A percentile compares a stretch with the other conserved stretches of the same genome.
Evolutionary conservation across 352 stramenopile species (phyloP).

Genomic region (Globisporangium paroecandrum): DNA sequence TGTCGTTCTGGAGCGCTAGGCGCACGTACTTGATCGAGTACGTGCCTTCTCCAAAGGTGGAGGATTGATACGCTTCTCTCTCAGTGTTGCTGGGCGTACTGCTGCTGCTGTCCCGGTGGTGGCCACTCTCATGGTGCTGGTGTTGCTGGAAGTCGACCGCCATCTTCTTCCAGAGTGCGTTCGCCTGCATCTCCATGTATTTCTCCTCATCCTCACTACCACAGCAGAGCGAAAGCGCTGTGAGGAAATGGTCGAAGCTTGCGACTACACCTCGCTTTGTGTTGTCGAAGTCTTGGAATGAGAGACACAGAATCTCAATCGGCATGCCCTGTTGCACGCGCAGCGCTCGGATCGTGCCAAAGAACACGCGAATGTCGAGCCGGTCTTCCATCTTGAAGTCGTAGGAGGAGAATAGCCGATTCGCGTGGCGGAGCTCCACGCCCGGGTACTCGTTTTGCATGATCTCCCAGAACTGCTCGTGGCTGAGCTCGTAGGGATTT

Average conservation of each 20-base stretch:
- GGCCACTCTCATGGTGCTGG: constrained; percentile 14
- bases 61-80: constrained; percentile 29
- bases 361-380: constrained; percentile 51
- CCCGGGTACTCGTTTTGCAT: constrained; percentile 46
- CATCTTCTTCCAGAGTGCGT: constrained; percentile 25
- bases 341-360: constrained; percentile 48
- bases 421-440: constrained; percentile 38
- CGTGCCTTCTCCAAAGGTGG: constrained; percentile 21
- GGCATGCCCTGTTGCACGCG: constrained; percentile 53
- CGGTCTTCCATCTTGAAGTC: constrained; percentile 45
- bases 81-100: constrained; percentile 5
- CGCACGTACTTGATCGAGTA: constrained; percentile 42
- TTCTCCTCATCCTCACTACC: constrained; percentile 39
- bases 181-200: constrained; percentile 23
- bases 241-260: constrained; percentile 17
- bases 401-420: constrained; percentile 63
- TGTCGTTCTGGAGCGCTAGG: constrained; percentile 34
- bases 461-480: constrained; percentile 47
- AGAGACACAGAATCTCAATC: constrained; percentile 43
- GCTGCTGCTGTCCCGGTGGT: constrained; percentile 17
- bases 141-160: constrained; percentile 3
- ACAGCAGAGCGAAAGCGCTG: constrained; percentile 40
- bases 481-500: constrained; percentile 29
- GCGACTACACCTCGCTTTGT: constrained; percentile 26
- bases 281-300: constrained; percentile 45